phyloP scores from a whole-genome alignment of 2,329 filamentous ascomycete genomes.

The Aureobasidium sp. region DNA sequence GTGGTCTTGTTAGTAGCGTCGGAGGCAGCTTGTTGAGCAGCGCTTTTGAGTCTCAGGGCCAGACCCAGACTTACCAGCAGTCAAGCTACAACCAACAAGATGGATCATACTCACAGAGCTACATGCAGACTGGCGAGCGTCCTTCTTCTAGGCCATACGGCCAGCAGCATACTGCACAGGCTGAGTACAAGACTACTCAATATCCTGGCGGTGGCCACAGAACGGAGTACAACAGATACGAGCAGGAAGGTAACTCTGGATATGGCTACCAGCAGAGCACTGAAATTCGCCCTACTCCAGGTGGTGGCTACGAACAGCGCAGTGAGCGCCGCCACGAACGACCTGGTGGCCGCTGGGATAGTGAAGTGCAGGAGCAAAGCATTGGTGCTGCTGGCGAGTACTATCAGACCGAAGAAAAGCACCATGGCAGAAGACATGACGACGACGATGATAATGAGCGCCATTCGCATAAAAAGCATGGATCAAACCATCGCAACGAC shows the following conservation, averaged over 20 bases:
- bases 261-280: slow-evolving; percentile 55
- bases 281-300: slow-evolving; percentile 46
- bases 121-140: slow-evolving; percentile 54
- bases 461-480: slow-evolving; percentile 24
- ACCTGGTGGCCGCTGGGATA: slow-evolving; percentile 35
- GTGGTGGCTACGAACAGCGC: slow-evolving; percentile 53
- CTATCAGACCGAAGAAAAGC: slow-evolving; percentile 21
- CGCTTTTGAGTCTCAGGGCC: slow-evolving; percentile 42
- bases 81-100: slow-evolving; percentile 51
- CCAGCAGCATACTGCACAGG: slow-evolving; percentile 52
- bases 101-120: slow-evolving; percentile 54
- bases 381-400: slow-evolving; percentile 24
- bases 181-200: slow-evolving; percentile 53
- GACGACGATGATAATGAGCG: slow-evolving; percentile 30
- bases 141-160: slow-evolving; percentile 18
- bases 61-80: slow-evolving; percentile 47
- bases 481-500: slow-evolving; percentile 30
- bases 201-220: slow-evolving; percentile 51
- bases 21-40: slow-evolving; percentile 58
- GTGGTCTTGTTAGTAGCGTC: slow-evolving; percentile 54
- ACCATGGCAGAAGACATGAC: slow-evolving; percentile 25
- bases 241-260: slow-evolving; percentile 39
- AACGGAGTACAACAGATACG: slow-evolving; percentile 56
- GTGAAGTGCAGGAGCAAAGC: slow-evolving; percentile 31
- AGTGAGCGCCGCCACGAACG: slow-evolving; percentile 48